These are phyloP conservation scores for Fimicolochytrium jonesii DNA, from an alignment of 192 early-diverging fungal species.

Conservation along the genomic window DNA sequence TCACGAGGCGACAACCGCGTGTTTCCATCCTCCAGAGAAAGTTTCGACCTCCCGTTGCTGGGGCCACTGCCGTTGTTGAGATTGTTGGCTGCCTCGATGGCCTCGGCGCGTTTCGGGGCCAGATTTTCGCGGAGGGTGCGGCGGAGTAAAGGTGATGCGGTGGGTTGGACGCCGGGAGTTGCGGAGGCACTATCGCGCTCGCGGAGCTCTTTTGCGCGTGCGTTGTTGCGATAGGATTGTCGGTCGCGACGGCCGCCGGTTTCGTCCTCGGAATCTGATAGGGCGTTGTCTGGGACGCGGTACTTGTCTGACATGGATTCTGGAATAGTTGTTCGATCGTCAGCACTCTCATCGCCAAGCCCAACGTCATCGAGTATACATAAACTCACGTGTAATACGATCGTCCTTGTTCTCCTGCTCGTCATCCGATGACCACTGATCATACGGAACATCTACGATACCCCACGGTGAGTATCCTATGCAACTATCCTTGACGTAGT, in stretches of 20 bases:
- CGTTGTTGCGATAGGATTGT: constrained; percentile 24
- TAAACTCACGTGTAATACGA: constrained; percentile 59
- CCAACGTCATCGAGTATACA: not conserved
- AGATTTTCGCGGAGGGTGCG: not conserved
- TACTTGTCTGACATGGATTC: constrained; percentile 62
- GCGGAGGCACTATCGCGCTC: constrained; percentile 2
- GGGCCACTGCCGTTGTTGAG: not conserved
- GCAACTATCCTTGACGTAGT: too few species aligned
- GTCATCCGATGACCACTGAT: constrained; percentile 65
- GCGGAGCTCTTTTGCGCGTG: constrained; percentile 12
- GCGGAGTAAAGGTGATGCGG: not conserved
- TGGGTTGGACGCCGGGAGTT: not conserved
- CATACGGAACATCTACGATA: constrained; percentile 67
- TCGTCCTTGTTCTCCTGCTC: constrained; percentile 64
- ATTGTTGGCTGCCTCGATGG: not conserved
- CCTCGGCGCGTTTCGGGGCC: not conserved
- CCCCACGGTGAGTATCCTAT: too few species aligned
- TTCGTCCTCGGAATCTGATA: constrained; percentile 77
- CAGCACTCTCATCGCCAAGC: not conserved
- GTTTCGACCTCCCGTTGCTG: not conserved
- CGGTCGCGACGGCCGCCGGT: constrained; percentile 33
- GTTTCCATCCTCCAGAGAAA: too few species aligned
- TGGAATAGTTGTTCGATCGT: constrained; percentile 14
- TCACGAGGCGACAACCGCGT: not conserved
- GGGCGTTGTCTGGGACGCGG: constrained; percentile 70